These are phyloP conservation scores for Phytophthora fragariae DNA, from an alignment of 352 stramenopile species.

Conservation along the genomic window DNA sequence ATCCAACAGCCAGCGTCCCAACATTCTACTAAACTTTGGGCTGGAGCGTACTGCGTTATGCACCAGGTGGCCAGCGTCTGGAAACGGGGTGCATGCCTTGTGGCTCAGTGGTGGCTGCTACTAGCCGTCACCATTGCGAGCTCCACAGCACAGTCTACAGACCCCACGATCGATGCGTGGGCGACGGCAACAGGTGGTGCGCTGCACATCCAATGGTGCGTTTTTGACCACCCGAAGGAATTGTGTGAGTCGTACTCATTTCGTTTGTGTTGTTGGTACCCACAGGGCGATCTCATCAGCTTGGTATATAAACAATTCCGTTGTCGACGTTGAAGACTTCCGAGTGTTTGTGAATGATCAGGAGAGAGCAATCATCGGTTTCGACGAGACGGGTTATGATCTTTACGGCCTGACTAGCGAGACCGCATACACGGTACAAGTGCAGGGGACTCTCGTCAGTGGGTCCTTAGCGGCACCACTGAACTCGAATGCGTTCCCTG, in stretches of 20 bases:
- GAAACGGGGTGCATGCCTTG: background rate
- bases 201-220: conserved; percentile 46
- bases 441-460: conserved; percentile 23
- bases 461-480: conserved; percentile 22
- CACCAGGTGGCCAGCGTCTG: background rate
- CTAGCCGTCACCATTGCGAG: conserved; percentile 3
- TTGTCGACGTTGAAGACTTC: conserved; percentile 37
- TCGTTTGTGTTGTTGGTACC: background rate
- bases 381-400: conserved; percentile 26
- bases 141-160: conserved; percentile 11
- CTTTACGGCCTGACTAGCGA: conserved; percentile 45
- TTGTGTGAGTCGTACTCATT: background rate
- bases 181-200: conserved; percentile 38
- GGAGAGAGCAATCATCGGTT: conserved; percentile 3
- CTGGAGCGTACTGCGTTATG: background rate
- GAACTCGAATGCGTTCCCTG: conserved; percentile 40
- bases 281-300: conserved; percentile 35
- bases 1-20: background rate
- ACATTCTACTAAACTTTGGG: background rate
- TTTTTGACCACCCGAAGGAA: background rate
- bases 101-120: conserved; percentile 14
- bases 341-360: conserved; percentile 37
- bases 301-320: conserved; percentile 24
- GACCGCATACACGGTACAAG: conserved; percentile 43
- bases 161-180: conserved; percentile 19